phyloP scores from a whole-genome alignment of 1,284 basidiomycete genomes.

The Pholiota adiposa region DNA sequence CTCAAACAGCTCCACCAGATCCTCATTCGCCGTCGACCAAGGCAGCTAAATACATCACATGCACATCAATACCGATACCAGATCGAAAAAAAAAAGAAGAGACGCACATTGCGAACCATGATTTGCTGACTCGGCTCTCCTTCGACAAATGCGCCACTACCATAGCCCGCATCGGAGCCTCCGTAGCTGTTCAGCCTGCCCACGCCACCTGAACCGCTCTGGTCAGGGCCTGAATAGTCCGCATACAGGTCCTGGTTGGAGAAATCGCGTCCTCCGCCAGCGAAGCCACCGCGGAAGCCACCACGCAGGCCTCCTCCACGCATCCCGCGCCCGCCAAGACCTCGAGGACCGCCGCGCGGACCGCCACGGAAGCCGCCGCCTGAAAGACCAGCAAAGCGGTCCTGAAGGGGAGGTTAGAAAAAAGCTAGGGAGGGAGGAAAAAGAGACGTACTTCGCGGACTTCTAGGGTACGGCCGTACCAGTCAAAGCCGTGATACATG shows the following conservation, averaged over 20 bases:
- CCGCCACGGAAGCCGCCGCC: constrained; percentile 60
- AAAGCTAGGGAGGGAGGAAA: background rate
- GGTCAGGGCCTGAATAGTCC: constrained; percentile 81
- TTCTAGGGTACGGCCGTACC: constrained; percentile 91
- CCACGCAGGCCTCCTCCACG: constrained; percentile 56
- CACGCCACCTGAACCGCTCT: constrained; percentile 42
- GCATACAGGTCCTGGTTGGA: constrained; percentile 81
- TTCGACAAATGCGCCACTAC: constrained; percentile 40
- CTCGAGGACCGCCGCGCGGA: constrained; percentile 50
- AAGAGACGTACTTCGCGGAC: constrained; percentile 79
- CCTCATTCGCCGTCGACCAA: constrained; percentile 99
- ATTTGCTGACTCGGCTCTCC: constrained; percentile 92
- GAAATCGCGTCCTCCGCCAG: constrained; percentile 72
- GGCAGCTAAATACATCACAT: constrained; percentile 68
- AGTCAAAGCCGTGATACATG: constrained; percentile 95
- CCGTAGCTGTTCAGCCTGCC: constrained; percentile 48
- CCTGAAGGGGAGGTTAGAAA: constrained; percentile 47
- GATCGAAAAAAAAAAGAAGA: background rate
- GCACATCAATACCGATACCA: too few species aligned
- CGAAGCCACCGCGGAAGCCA: constrained; percentile 46
- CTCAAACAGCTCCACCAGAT: constrained; percentile 97
- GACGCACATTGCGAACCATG: constrained; percentile 92
- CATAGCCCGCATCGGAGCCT: constrained; percentile 28
- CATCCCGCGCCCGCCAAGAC: constrained; percentile 30
- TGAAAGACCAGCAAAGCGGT: constrained; percentile 85